phyloP scores from a whole-genome alignment of 805 yeast species.

The Metschnikowia dekortorum region DNA sequence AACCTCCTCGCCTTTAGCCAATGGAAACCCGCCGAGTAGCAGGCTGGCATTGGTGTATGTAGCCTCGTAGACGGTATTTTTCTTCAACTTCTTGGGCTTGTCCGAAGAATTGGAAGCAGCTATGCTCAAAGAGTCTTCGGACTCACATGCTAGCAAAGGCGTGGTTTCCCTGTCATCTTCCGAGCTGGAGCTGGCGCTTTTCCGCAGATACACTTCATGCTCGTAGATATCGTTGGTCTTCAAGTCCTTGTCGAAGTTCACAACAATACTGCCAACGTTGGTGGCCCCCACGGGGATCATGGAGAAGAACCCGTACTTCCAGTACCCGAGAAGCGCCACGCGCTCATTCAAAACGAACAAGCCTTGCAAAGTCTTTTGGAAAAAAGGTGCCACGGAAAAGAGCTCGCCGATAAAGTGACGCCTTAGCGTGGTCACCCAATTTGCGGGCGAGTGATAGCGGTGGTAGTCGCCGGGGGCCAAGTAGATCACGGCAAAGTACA shows the following conservation, averaged over 20 bases:
- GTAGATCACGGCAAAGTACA: slow-evolving; percentile 87
- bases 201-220: slow-evolving; percentile 36
- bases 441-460: slow-evolving; percentile 91
- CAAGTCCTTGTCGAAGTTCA: slow-evolving; percentile 87
- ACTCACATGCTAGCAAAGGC: slow-evolving; percentile 1
- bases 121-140: neutral
- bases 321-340: slow-evolving; percentile 89
- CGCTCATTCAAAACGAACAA: slow-evolving; percentile 90
- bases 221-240: slow-evolving; percentile 74
- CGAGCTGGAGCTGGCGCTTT: slow-evolving; percentile 3
- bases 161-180: slow-evolving; percentile 6
- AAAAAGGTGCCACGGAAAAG: slow-evolving; percentile 93
- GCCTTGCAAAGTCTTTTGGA: slow-evolving; percentile 82
- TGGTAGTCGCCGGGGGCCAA: slow-evolving; percentile 98
- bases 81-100: slow-evolving; percentile 42
- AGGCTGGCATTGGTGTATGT: slow-evolving; percentile 78
- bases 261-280: slow-evolving; percentile 90
- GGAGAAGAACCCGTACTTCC: slow-evolving; percentile 96
- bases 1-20: slow-evolving; percentile 87
- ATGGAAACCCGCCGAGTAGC: slow-evolving; percentile 79
- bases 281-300: slow-evolving; percentile 99
- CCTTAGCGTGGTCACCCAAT: slow-evolving; percentile 92
- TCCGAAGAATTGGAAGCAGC: slow-evolving; percentile 2
- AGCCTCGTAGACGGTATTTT: slow-evolving; percentile 90
- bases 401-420: slow-evolving; percentile 96